Evolutionary conservation across 1,139 yeast species (phyloP).

Genomic region (Pichia sp.): DNA sequence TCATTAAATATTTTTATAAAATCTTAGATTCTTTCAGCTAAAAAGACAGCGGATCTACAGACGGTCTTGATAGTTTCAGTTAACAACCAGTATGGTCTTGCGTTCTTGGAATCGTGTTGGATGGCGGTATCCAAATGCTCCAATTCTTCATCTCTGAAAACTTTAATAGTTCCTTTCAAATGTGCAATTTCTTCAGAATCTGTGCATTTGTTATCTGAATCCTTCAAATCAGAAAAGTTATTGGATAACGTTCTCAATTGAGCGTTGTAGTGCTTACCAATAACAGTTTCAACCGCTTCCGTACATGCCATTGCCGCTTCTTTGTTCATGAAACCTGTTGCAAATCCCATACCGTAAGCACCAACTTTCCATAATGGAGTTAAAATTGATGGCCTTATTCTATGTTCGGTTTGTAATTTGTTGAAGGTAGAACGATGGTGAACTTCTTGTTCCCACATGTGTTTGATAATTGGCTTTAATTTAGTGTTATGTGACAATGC

Average conservation of each 20-base stretch:
- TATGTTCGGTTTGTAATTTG: conserved; percentile 63
- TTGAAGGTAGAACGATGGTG: conserved; percentile 89
- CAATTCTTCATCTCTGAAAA: conserved; percentile 91
- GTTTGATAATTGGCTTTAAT: conserved; percentile 69
- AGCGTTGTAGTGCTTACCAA: conserved; percentile 92
- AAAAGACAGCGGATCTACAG: conserved; percentile 86
- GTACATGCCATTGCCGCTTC: conserved; percentile 99
- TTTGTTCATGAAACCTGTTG: conserved; percentile 83
- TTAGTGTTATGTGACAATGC: conserved; percentile 73
- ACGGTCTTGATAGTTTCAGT: conserved; percentile 86
- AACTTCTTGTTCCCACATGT: conserved; percentile 98
- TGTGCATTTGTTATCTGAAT: conserved; percentile 29
- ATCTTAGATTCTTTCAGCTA: conserved; percentile 68
- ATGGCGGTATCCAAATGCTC: conserved; percentile 96
- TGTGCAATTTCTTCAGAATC: conserved; percentile 53
- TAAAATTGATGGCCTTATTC: conserved; percentile 87
- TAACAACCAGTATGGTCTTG: conserved; percentile 85
- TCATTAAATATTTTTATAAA: background rate
- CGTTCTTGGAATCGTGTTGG: conserved; percentile 86
- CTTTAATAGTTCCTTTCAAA: conserved; percentile 62
- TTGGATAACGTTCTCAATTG: conserved; percentile 77
- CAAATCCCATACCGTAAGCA: conserved; percentile 82
- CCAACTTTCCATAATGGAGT: conserved; percentile 96
- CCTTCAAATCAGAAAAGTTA: conserved; percentile 37
- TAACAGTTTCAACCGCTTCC: conserved; percentile 97